A percentile compares a stretch with the other conserved stretches of the same genome.
These are phyloP conservation scores for Exophiala mesophila DNA, from an alignment of 2,329 filamentous ascomycete species.

Conservation along the genomic window DNA sequence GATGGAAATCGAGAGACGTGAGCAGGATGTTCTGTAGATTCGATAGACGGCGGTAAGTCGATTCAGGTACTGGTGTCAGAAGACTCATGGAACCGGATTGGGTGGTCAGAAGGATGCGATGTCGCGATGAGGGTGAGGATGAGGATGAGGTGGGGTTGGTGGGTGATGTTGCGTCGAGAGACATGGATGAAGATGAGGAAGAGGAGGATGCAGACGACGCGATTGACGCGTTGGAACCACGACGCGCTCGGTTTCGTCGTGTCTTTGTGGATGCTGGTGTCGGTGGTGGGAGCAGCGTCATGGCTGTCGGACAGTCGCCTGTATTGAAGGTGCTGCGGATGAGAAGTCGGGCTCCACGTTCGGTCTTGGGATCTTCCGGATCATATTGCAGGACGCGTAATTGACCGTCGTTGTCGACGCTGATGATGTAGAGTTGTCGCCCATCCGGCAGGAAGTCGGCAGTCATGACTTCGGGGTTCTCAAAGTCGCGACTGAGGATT, in stretches of 20 bases:
- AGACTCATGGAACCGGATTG: constrained; percentile 71
- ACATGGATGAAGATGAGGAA: constrained; percentile 31
- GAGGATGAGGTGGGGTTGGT: neutral
- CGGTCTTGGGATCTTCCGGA: constrained; percentile 89
- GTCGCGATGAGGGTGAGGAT: neutral
- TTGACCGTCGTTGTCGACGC: constrained; percentile 78
- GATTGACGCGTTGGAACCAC: constrained; percentile 24
- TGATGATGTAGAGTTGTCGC: constrained; percentile 74
- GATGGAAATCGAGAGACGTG: constrained; percentile 65
- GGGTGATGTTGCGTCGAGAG: neutral
- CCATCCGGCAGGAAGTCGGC: constrained; percentile 87
- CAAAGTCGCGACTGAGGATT: constrained; percentile 80
- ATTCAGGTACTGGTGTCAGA: constrained; percentile 71
- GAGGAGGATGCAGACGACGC: constrained; percentile 28
- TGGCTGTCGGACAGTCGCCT: constrained; percentile 69
- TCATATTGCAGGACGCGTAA: constrained; percentile 90
- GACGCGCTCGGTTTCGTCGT: constrained; percentile 6
- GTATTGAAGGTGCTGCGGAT: constrained; percentile 84
- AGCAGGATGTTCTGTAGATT: constrained; percentile 76
- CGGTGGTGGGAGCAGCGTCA: constrained; percentile 64
- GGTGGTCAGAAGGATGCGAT: constrained; percentile 57
- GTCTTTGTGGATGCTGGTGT: constrained; percentile 27
- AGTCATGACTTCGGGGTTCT: constrained; percentile 69
- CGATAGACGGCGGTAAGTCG: constrained; percentile 75
- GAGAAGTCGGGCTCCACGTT: constrained; percentile 80